Base-by-base conservation (phyloP, 352 stramenopile genomes). In the Globisporangium nodosum region DNA sequence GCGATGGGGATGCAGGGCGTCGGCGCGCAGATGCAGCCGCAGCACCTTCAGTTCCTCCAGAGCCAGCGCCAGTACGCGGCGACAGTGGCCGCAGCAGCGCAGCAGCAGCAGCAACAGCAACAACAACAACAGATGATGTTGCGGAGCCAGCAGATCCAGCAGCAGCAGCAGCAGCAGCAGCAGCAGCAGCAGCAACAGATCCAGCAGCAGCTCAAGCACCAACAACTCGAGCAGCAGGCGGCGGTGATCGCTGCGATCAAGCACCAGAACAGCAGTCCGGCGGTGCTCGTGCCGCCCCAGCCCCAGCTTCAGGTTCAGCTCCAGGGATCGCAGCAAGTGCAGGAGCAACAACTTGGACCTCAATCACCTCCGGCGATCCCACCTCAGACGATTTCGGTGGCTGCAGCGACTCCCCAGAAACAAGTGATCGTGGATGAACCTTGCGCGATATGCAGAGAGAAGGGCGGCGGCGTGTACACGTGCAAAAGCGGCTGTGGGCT, bases 401-500 rank as follows among this genome's bases (percentile, higher is more conserved):
- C 49, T 30, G 16, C 43, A 3, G 40, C 21, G 16, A 20, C 15
- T 12, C 18, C 45, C 11, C 15, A 49, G 33, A 21, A 21, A 12
- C 43, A 24, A 6, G 18, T 54, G 58, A 30, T 43, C 52, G 37
- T 43, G 0, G 70, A 82, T 40, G 61, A 76, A 3, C 31, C 54
- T 12, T 90, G 81, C 43, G 30, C 74, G 50, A 59, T 90, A 30
- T 90, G 81, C 56, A 57, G 70, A 20, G 56, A 78, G n/a, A 81
- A 76, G 21, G 71, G 67, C 5, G 66, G 77, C 42, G 68, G 78
- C 39, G 58, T 87, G 15, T 78, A 87, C 31, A 74, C 65, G 5
- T 92, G 81, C 56, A 81, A 73, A 31, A 76, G 69, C 49, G 76
- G 70, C 43, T 92, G 83, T 45, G 81, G 69, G 6, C 75, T 90